Conservation (phyloP, 257 asterid genomes). For the Ajuga chamaepitys region DNA sequence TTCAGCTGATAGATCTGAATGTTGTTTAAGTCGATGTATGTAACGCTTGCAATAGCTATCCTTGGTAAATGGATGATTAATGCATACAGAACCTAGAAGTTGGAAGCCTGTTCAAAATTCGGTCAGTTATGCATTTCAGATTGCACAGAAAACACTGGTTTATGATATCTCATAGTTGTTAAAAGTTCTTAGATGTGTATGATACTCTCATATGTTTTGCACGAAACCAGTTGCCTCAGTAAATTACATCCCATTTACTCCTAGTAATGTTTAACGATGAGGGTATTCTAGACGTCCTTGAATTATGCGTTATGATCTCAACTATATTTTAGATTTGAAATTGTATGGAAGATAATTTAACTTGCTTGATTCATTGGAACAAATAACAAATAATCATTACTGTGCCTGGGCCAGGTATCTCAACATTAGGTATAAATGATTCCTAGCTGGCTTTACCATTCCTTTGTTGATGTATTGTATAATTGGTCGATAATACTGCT, state of each 20-base stretch:
- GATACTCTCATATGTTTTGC: neutral
- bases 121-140: neutral
- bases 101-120: neutral
- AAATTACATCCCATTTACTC: neutral
- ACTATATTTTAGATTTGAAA: neutral
- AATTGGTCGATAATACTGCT: neutral
- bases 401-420: neutral
- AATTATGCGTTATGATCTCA: neutral
- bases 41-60: too few species aligned
- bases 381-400: neutral
- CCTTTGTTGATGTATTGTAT: neutral
- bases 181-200: neutral
- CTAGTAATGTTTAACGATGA: neutral
- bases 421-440: neutral
- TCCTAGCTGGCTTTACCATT: neutral
- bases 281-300: neutral
- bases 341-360: constrained; percentile 3
- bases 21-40: neutral
- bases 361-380: constrained; percentile 2
- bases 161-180: neutral
- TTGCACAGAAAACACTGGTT: neutral
- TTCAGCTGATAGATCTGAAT: neutral
- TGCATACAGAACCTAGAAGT: neutral
- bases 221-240: neutral
- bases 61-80: neutral